phyloP scores from a whole-genome alignment of 192 early-diverging fungal genomes.

The Mortierella antarctica region DNA sequence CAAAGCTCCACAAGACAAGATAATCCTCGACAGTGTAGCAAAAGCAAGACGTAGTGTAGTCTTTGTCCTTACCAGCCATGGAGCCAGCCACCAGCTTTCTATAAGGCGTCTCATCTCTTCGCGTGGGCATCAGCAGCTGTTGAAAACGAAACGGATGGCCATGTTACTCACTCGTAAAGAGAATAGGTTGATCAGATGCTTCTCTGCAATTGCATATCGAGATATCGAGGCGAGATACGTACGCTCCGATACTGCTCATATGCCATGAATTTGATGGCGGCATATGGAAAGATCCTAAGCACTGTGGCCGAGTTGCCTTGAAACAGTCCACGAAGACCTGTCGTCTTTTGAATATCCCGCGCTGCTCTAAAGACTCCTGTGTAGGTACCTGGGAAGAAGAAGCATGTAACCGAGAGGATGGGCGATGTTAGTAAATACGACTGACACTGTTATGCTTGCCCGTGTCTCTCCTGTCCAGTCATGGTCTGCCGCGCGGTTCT shows the following conservation, averaged over 20 bases:
- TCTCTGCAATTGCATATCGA: background rate
- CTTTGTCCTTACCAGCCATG: constrained; percentile 54
- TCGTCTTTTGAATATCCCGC: constrained; percentile 73
- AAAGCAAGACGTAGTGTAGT: background rate
- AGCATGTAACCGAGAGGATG: too few relatives aligned
- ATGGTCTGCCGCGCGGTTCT: too few relatives aligned
- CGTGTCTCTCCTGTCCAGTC: too few relatives aligned
- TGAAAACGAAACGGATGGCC: too few relatives aligned
- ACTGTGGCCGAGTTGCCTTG: constrained; percentile 96
- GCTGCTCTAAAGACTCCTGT: constrained; percentile 86
- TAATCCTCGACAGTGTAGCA: background rate
- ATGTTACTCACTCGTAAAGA: too few relatives aligned
- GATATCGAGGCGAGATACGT: constrained; percentile 15
- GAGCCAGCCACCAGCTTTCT: constrained; percentile 88
- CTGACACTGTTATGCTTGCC: too few relatives aligned
- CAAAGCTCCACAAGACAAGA: background rate
- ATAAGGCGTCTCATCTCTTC: constrained; percentile 70
- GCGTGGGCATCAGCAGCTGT: constrained; percentile 75
- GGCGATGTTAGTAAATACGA: too few relatives aligned
- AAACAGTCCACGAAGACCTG: constrained; percentile 86
- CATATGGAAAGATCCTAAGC: constrained; percentile 95
- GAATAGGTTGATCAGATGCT: too few relatives aligned
- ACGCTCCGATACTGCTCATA: constrained; percentile 89
- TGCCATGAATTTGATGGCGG: constrained; percentile 96
- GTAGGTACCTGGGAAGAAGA: constrained; percentile 68